Percentiles rank a stretch among this genome's conserved stretches.
Conservation (phyloP, 345 rosid species). For the Eucalyptus erythrocorys region DNA sequence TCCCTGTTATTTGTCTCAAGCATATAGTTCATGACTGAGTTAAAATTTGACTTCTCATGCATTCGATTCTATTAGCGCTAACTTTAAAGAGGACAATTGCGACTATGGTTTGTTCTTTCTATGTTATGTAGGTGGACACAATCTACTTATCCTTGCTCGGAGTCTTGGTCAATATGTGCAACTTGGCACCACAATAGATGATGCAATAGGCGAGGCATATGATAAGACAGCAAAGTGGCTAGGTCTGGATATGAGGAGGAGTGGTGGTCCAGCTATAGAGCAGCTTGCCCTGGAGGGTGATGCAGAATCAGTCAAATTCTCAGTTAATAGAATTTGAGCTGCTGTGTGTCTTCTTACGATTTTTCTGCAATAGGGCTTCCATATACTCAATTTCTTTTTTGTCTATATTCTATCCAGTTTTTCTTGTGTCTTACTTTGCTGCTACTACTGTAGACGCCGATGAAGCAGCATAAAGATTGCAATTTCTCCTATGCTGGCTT, state of each 20-base stretch:
- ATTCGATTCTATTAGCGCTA: not conserved
- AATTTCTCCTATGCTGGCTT: slow-evolving; percentile 94
- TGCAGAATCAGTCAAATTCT: slow-evolving; percentile 59
- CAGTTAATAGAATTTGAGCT: slow-evolving; percentile 29
- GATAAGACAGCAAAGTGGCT: slow-evolving; percentile 97
- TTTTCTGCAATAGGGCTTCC: not conserved
- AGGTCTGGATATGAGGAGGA: slow-evolving; percentile 82
- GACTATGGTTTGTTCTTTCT: not conserved
- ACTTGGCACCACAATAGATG: slow-evolving; percentile 88
- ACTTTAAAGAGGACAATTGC: not conserved
- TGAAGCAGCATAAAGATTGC: slow-evolving; percentile 88
- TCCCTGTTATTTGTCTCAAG: not conserved
- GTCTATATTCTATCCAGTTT: not conserved
- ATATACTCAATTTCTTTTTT: not conserved
- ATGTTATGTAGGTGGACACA: slow-evolving; percentile 67
- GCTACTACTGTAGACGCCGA: slow-evolving; percentile 46
- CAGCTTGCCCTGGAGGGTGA: slow-evolving; percentile 88
- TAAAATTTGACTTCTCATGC: not conserved
- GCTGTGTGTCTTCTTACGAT: not conserved
- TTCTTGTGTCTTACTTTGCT: not conserved
- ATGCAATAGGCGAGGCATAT: slow-evolving; percentile 95
- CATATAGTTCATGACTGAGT: not conserved
- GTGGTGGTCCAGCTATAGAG: slow-evolving; percentile 97
- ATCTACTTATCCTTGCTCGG: slow-evolving; percentile 71
- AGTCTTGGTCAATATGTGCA: slow-evolving; percentile 85